Percentiles rank a stretch among this genome's conserved stretches.
phyloP scores from a whole-genome alignment of 805 yeast genomes.

The Debaryomyces hansenii region DNA sequence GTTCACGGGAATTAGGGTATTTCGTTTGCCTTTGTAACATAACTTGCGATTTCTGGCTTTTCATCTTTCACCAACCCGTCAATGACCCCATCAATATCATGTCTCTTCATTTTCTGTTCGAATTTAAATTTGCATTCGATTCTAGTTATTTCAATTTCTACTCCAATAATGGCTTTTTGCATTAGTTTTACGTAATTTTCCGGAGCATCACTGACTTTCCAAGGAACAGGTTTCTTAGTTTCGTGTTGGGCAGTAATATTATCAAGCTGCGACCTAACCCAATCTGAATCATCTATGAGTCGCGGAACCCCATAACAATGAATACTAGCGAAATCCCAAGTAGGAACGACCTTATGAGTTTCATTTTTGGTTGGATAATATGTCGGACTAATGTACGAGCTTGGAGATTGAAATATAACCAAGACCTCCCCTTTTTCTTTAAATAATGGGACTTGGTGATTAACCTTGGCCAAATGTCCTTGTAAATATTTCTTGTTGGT shows the following conservation, averaged over 20 bases:
- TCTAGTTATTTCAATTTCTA: constrained; percentile 49
- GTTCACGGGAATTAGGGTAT: no score
- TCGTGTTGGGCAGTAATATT: constrained; percentile 51
- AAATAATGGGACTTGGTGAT: constrained; percentile 49
- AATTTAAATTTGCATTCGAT: constrained; percentile 58
- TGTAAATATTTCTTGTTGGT: constrained; percentile 42
- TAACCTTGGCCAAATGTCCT: constrained; percentile 56
- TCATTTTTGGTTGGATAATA: constrained; percentile 58
- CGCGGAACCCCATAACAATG: constrained; percentile 55
- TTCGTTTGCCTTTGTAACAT: no score
- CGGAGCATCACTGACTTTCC: constrained; percentile 63
- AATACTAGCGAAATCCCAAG: constrained; percentile 64
- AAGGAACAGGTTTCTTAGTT: constrained; percentile 36
- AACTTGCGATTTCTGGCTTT: constrained; percentile 15
- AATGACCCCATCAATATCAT: constrained; percentile 53
- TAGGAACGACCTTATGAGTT: constrained; percentile 65
- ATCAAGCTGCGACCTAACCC: constrained; percentile 45
- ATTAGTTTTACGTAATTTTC: constrained; percentile 40
- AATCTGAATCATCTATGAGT: constrained; percentile 45
- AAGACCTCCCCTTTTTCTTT: constrained; percentile 39
- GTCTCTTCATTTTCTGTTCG: constrained; percentile 47
- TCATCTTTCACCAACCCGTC: constrained; percentile 46
- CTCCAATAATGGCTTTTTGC: constrained; percentile 54
- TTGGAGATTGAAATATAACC: constrained; percentile 52
- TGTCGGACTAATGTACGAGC: constrained; percentile 56